Evolutionary conservation across 2,329 filamentous ascomycete genomes (phyloP), one percentile per base, ranked within the genome.

Genomic region (Canariomyces notabilis): DNA sequence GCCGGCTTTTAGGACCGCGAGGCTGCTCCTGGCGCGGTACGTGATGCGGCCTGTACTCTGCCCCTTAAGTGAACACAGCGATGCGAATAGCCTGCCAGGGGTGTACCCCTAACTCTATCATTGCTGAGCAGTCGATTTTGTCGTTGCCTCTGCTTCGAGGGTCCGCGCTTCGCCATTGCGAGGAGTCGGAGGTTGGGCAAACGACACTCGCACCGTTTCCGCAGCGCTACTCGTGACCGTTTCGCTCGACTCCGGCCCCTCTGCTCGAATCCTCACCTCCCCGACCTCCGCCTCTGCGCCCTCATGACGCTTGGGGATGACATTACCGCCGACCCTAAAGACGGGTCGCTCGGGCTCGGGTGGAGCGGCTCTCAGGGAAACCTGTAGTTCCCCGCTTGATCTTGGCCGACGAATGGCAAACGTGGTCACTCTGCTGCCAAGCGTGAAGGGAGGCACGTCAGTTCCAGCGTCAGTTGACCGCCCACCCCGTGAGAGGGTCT

Each of bases 401-500:
- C 50, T 46, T 22, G 51, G 50, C 21, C 54, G 46, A 5, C 55
- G 46, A 35, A 50, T 51, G 15, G 58, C 36, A 37, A 65, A 45
- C n/a, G 57, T 57, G 34, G 46, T 57, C 6, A 63, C 57, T 6
- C 64, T 56, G 41, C 58, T 61, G 26, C 64, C 60, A 18, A 66
- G 45, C 11, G 51, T 57, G 42, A 64, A 66, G 1, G 63, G 51
- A 1, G 52, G 49, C 14, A 48, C 39, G 4, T 40, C n/a, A 1
- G 51, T 48, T 4, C 22, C 33, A 6, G 29, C 50, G 3, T 58
- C 61, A 20, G 54, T 36, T 22, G 55, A 48, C 11, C 51, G 49
- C 15, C 58, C 38, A 20, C 70, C 73, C 22, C 67, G 68, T 5
- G 79, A 82, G 16, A 88, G 63, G 0, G 81, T 85, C 20, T 80